Conservation (phyloP, 208 protist genomes). For the Acanthamoeba healyi region DNA sequence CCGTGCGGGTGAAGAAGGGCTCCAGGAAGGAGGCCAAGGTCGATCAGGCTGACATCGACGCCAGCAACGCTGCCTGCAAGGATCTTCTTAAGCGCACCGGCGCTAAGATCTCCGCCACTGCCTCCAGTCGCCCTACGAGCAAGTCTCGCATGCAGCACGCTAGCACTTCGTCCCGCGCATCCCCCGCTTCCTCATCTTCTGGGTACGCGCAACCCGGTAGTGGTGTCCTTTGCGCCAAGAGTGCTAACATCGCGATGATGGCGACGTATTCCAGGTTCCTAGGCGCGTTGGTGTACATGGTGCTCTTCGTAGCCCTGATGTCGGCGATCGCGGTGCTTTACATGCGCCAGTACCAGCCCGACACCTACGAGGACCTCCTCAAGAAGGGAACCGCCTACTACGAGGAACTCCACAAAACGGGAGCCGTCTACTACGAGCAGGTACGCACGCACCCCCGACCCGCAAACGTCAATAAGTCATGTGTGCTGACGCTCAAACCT, state of each 20-base stretch:
- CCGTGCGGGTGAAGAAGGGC: conserved; percentile 4
- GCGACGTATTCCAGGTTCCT: background rate
- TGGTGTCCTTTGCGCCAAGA: background rate
- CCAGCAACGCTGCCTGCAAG: background rate
- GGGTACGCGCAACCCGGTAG: background rate
- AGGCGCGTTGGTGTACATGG: background rate
- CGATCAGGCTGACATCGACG: background rate
- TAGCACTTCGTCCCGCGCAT: background rate
- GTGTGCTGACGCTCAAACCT: background rate
- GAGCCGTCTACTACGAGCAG: background rate
- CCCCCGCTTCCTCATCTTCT: background rate
- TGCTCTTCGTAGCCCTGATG: conserved; percentile 3
- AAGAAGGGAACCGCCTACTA: background rate
- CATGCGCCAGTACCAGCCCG: conserved; percentile 10
- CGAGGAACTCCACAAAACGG: background rate
- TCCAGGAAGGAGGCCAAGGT: conserved; percentile 1
- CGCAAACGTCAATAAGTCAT: too few species aligned
- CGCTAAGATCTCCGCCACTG: background rate
- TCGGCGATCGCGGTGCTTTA: conserved; percentile 3
- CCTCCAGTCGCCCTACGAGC: background rate
- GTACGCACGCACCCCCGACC: background rate
- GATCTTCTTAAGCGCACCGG: background rate
- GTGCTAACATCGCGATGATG: background rate
- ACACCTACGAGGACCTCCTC: conserved; percentile 10
- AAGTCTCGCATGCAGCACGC: background rate